A percentile compares a stretch with the other conserved stretches of the same genome.
Conservation (phyloP, 345 rosid species). For the Heritiera littoralis region DNA sequence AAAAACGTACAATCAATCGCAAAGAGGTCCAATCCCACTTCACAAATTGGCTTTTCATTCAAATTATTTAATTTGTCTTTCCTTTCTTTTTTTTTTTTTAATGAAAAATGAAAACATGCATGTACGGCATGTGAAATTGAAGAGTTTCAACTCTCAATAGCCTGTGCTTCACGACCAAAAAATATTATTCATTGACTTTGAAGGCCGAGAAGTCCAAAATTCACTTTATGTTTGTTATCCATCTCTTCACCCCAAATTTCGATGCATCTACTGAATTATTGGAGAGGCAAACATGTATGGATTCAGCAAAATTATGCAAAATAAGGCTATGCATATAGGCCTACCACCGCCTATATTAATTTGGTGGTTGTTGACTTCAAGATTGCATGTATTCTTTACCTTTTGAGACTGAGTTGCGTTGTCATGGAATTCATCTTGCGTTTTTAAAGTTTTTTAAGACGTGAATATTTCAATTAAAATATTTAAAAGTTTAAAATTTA, state of each 20-base stretch:
- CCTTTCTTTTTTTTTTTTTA: neutral
- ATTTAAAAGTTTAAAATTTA: too few relatives aligned
- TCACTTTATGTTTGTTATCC: conserved; percentile 26
- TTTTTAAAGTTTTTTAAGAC: too few relatives aligned
- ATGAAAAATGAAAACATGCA: too few relatives aligned
- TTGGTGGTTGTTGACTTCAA: neutral
- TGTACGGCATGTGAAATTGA: conserved; percentile 7
- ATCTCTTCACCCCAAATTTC: conserved; percentile 28
- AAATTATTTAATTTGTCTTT: neutral
- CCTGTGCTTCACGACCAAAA: neutral
- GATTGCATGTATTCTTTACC: neutral
- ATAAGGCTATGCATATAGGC: conserved; percentile 16
- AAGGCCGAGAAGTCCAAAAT: conserved; percentile 18
- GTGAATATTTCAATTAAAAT: too few relatives aligned
- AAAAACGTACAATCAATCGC: neutral
- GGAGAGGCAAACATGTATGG: conserved; percentile 20
- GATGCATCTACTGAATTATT: conserved; percentile 32
- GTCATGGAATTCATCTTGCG: neutral
- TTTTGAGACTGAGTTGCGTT: neutral
- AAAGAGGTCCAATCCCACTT: conserved; percentile 9
- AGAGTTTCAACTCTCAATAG: neutral
- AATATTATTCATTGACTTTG: conserved; percentile 21
- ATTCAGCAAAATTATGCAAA: neutral
- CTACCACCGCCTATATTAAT: conserved; percentile 10
- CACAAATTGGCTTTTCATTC: neutral